Conservation (phyloP, 2,329 filamentous ascomycete species). For the Whalleya microplaca region DNA sequence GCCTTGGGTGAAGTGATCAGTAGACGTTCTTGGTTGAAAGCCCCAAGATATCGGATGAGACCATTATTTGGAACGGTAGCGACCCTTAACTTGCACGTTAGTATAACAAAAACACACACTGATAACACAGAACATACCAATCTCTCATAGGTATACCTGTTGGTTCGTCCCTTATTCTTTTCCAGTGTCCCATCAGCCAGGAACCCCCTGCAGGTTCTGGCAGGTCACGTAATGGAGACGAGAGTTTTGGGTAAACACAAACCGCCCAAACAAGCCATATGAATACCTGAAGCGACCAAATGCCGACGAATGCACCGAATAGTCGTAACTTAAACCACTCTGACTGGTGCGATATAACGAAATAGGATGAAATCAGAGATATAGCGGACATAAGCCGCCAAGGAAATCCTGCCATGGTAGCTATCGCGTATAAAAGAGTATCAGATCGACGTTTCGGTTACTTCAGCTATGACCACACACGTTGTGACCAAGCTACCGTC, state of each 20-base stretch:
- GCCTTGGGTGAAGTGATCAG: constrained; percentile 62
- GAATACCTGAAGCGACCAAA: constrained; percentile 43
- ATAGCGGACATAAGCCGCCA: constrained; percentile 34
- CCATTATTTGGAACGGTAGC: constrained; percentile 68
- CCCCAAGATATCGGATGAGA: constrained; percentile 66
- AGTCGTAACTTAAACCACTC: constrained; percentile 40
- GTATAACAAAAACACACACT: background rate
- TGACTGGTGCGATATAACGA: constrained; percentile 33
- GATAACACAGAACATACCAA: constrained; percentile 44
- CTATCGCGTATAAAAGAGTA: background rate
- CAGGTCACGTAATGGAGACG: constrained; percentile 54
- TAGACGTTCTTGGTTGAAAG: constrained; percentile 38
- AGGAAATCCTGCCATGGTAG: constrained; percentile 32
- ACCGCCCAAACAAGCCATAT: constrained; percentile 46
- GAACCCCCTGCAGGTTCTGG: constrained; percentile 49
- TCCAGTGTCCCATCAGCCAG: constrained; percentile 54
- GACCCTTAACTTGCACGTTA: constrained; percentile 49
- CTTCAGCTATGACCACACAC: background rate
- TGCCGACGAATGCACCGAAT: constrained; percentile 37
- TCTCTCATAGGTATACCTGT: constrained; percentile 50
- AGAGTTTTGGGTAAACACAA: constrained; percentile 52
- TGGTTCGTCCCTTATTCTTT: constrained; percentile 42
- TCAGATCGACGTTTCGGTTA: constrained; percentile 1
- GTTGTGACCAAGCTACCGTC: background rate
- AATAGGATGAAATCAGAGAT: constrained; percentile 39